Evolutionary conservation across 805 yeast species (phyloP), one percentile per base, ranked within the genome.

Genomic region (Ascoidea asiatica): DNA sequence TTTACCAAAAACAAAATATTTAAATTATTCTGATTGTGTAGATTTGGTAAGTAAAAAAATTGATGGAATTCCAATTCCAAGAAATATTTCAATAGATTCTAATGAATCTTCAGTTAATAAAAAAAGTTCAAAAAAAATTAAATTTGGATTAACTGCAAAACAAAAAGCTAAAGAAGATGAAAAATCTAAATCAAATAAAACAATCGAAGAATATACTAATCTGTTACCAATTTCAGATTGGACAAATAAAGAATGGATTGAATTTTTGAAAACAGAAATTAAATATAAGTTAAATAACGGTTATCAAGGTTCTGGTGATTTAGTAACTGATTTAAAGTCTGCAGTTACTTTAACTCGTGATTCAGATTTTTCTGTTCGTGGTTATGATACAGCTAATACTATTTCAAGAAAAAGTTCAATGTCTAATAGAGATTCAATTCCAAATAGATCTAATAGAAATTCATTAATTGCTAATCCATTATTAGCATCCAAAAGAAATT

Each of bases 1-100:
- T 19, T 66, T 84, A 53, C 94, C 94, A 3, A 77, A 72, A 47
- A 75, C 77, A 29, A 73, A 77, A 52, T 79, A 79, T 49, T 54
- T 83, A 42, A 67, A 58, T 44, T 50, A 2, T 18, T 43, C 29
- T 13, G 44, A 19, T 4, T 46, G 8, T 43, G 52, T 4, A 20
- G 23, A 40, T 5, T 41, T 54, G 13, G 40, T 59, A 7, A 8
- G 29, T 20, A 51, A 39, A 5, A 49, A 43, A 39, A 38, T 49
- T 21, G 35, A 37, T 21, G 44, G 46, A 6, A n/a, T 13, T 21
- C 48, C 48, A 19, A 39, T 40, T 13, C 19, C 13, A 7, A 42
- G 52, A 42, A 35, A 36, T 20, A 36, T 43, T 19, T 38, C 43
- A 4, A 35, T 39, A 15, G 21, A 40, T n/a, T 35, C 20, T 5